phyloP scores from a whole-genome alignment of 2,329 filamentous ascomycete genomes.

The Metarhizium anisopliae region DNA sequence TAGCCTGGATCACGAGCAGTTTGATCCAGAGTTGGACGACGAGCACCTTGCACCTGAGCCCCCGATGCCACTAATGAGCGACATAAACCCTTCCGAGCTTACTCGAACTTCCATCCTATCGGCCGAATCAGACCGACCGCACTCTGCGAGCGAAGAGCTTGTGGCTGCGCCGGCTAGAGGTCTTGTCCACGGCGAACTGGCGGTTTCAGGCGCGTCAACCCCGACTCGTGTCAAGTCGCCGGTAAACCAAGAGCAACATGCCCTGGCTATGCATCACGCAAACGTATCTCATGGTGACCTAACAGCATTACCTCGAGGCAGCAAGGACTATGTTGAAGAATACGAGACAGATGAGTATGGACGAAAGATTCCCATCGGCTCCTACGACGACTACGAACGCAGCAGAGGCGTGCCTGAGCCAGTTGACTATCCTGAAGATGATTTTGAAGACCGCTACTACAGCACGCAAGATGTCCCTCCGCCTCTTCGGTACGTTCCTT shows the following conservation, averaged over 20 bases:
- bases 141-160: slow-evolving; percentile 55
- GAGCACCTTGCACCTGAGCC: slow-evolving; percentile 46
- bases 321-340: slow-evolving; percentile 34
- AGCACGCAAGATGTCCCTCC: slow-evolving; percentile 54
- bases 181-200: slow-evolving; percentile 53
- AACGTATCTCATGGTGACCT: slow-evolving; percentile 53
- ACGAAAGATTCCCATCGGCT: slow-evolving; percentile 30
- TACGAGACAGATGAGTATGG: slow-evolving; percentile 39
- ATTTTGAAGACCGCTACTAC: slow-evolving; percentile 39
- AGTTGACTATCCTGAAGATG: slow-evolving; percentile 31
- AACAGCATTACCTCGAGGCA: slow-evolving; percentile 41
- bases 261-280: slow-evolving; percentile 59
- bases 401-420: slow-evolving; percentile 17
- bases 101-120: slow-evolving; percentile 83
- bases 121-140: slow-evolving; percentile 65
- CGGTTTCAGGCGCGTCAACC: slow-evolving; percentile 51
- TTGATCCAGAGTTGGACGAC: slow-evolving; percentile 43
- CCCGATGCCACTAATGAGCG: slow-evolving; percentile 82
- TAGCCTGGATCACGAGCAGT: slow-evolving; percentile 34
- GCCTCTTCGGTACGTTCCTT: slow-evolving; percentile 57
- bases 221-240: slow-evolving; percentile 52
- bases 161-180: slow-evolving; percentile 32
- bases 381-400: slow-evolving; percentile 35
- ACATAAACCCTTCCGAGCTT: slow-evolving; percentile 75
- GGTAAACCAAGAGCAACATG: slow-evolving; percentile 42